These are phyloP conservation scores for Saksenaea vasiformis DNA, from an alignment of 371 early-diverging fungal genomes.

Conservation along the genomic window DNA sequence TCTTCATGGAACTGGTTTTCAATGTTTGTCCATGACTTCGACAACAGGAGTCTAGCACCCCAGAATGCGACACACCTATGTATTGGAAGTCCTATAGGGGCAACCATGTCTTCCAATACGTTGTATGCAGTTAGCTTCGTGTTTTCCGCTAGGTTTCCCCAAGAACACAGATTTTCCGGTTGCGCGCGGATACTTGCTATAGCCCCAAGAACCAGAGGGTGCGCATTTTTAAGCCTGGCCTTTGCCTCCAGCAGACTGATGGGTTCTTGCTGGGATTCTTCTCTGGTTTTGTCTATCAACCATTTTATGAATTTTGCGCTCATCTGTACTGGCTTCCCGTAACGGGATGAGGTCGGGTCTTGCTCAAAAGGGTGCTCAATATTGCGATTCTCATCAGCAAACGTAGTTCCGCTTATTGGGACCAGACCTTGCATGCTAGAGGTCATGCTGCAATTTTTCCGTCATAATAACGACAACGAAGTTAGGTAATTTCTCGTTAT, in stretches of 20 bases:
- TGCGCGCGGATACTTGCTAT: background rate
- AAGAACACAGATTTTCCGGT: background rate
- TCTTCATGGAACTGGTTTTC: too few species aligned
- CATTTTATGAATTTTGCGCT: background rate
- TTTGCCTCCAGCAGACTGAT: background rate
- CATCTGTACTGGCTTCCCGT: background rate
- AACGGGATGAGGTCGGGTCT: background rate
- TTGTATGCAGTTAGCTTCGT: background rate
- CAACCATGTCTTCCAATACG: background rate
- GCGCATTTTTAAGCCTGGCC: background rate
- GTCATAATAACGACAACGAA: too few species aligned
- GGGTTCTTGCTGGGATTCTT: background rate
- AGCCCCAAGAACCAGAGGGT: background rate
- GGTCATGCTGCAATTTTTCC: background rate
- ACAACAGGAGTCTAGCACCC: background rate
- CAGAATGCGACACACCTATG: background rate
- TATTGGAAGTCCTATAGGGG: background rate
- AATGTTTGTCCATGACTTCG: background rate
- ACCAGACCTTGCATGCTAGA: background rate
- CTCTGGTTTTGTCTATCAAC: too few species aligned
- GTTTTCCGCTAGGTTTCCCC: background rate
- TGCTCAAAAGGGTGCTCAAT: background rate
- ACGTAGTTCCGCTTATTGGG: background rate
- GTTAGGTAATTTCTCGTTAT: too few species aligned
- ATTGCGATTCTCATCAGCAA: background rate